Conservation (phyloP, 2,329 filamentous ascomycete genomes). For the Endoconidiophora laricicola region DNA sequence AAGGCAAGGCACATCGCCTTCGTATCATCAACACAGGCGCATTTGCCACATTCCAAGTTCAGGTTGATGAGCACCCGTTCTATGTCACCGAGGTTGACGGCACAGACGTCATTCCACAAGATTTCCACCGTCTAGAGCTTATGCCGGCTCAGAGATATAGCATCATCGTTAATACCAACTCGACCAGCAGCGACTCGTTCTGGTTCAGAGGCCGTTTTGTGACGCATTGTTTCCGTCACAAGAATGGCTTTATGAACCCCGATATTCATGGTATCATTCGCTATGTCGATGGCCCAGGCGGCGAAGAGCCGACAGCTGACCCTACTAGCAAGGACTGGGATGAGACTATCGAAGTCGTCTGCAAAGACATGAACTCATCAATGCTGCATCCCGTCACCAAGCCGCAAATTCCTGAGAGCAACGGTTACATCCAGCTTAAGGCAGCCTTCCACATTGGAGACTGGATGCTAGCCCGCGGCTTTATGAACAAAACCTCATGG, state of each 20-base stretch:
- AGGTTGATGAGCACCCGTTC: slow-evolving; percentile 50
- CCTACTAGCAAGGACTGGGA: slow-evolving; percentile 32
- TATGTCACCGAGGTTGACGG: slow-evolving; percentile 55
- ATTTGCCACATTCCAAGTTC: slow-evolving; percentile 56
- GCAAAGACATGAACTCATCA: slow-evolving; percentile 35
- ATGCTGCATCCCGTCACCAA: slow-evolving; percentile 25
- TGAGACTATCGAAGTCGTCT: slow-evolving; percentile 30
- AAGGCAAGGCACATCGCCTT: slow-evolving; percentile 43
- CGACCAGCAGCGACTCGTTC: slow-evolving; percentile 35
- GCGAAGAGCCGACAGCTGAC: not conserved
- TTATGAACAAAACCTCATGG: slow-evolving; percentile 37
- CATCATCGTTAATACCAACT: slow-evolving; percentile 44
- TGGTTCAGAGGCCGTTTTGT: slow-evolving; percentile 43
- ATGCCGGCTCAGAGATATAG: slow-evolving; percentile 57
- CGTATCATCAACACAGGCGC: slow-evolving; percentile 54
- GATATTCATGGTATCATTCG: slow-evolving; percentile 20
- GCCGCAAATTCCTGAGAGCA: slow-evolving; percentile 22
- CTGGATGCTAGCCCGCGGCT: slow-evolving; percentile 35
- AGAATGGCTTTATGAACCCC: slow-evolving; percentile 19
- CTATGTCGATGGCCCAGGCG: slow-evolving; percentile 15
- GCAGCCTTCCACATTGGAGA: slow-evolving; percentile 39
- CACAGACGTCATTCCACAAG: slow-evolving; percentile 42
- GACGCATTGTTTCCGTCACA: slow-evolving; percentile 22
- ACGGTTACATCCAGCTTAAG: slow-evolving; percentile 28
- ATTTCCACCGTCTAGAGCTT: slow-evolving; percentile 45